Evolutionary conservation across 1,139 yeast species (phyloP), one percentile per base, ranked within the genome.

Genomic region (Yamadazyma songkhlaensis): DNA sequence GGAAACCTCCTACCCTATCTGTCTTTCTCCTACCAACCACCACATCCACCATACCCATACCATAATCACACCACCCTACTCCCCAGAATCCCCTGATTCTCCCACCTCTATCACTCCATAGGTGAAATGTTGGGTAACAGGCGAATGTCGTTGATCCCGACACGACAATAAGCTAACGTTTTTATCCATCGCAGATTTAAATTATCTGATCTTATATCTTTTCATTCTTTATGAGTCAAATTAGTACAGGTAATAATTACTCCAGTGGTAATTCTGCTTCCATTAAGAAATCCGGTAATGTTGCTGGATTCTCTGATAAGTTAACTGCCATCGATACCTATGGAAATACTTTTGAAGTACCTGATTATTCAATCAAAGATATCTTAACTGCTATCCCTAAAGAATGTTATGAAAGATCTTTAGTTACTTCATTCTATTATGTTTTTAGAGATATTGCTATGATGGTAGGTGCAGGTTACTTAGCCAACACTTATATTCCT

Each of bases 341-440:
- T 43, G 85, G 85, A 32, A 69, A 77, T 37, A 72, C 66, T 29
- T 80, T 79, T 59, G 68, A 72, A 37, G 85, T 73, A 7, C 85
- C 86, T 8, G 83, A 79, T 53, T 79, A 60, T 58, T 58, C 81
- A 41, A 79, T 81, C 53, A 79, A 78, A 64, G 82, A 79, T 37
- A 74, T 81, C 37, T 62, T 81, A 38, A 58, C 65, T 29, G 81
- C 79, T 32, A 80, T 81, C 51, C 87, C 87, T 36, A 59, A 73
- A 36, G 77, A 77, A 51, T 79, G 85, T 51, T 80, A 78, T 58
- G 74, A 79, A 47, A 69, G 85, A 54, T 66, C 72, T 37, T 56
- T 77, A 39, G 48, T 62, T 31, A 57, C 60, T 32, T 77, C 84
- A 3, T 59, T 81, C 45, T 70, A 63, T 42, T 81, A 79, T 50